A percentile compares a stretch with the other conserved stretches of the same genome.
Conservation (phyloP, 768 basidiomycete species). For the Mycena haematopus region DNA sequence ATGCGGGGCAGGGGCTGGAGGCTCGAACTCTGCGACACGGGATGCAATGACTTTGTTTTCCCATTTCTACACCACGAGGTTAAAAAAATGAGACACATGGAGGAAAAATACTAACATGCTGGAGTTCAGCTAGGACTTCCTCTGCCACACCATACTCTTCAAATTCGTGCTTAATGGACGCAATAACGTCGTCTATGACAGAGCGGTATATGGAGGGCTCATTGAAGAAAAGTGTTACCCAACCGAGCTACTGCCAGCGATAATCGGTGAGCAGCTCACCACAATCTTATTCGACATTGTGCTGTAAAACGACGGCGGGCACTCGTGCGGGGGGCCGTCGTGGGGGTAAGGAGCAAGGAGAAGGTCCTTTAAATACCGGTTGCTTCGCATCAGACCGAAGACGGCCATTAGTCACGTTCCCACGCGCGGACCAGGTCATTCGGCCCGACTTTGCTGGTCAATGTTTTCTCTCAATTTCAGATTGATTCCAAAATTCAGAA, state of each 20-base stretch:
- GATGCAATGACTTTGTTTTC: constrained; percentile 93
- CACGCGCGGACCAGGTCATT: constrained; percentile 51
- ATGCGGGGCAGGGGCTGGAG: constrained; percentile 48
- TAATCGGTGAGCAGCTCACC: constrained; percentile 84
- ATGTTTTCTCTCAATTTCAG: too few relatives aligned
- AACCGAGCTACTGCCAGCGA: constrained; percentile 60
- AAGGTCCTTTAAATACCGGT: constrained; percentile 55
- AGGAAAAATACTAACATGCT: constrained; percentile 69
- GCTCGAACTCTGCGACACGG: constrained; percentile 92
- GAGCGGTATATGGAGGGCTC: constrained; percentile 91
- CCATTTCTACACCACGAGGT: constrained; percentile 78
- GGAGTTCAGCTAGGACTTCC: constrained; percentile 86
- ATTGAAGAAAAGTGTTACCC: constrained; percentile 56
- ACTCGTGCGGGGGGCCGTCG: constrained; percentile 41
- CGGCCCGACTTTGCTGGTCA: neutral
- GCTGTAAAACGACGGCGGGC: constrained; percentile 38
- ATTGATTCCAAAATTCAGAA: too few relatives aligned
- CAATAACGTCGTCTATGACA: constrained; percentile 97
- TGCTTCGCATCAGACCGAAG: constrained; percentile 38
- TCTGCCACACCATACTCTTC: constrained; percentile 96
- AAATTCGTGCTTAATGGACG: constrained; percentile 88
- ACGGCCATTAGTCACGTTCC: constrained; percentile 51
- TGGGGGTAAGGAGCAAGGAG: constrained; percentile 49
- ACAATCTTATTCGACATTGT: constrained; percentile 98
- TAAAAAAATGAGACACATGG: constrained; percentile 20